Conservation (phyloP, 2,329 filamentous ascomycete species). For the Phaeosphaeria sp. region DNA sequence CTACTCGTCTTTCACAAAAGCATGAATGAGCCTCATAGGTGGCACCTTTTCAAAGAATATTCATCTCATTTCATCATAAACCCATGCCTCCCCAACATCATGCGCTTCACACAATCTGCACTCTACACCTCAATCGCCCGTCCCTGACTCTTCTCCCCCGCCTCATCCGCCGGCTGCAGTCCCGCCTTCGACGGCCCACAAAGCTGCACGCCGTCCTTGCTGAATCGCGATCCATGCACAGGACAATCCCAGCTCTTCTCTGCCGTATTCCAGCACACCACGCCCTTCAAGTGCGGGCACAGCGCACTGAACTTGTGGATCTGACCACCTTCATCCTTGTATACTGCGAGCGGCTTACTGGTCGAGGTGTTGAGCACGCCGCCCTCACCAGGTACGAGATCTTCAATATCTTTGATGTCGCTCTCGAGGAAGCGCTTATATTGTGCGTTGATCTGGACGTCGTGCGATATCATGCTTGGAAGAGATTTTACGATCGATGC, state of each 20-base stretch:
- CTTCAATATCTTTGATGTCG: slow-evolving; percentile 64
- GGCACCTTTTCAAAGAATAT: too few species aligned
- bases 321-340: slow-evolving; percentile 62
- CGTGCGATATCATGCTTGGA: slow-evolving; percentile 57
- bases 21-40: too few species aligned
- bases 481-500: slow-evolving; percentile 54
- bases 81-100: neutral
- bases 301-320: slow-evolving; percentile 60
- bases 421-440: slow-evolving; percentile 62
- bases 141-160: slow-evolving; percentile 30
- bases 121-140: slow-evolving; percentile 11
- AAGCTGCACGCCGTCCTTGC: slow-evolving; percentile 51
- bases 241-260: slow-evolving; percentile 57
- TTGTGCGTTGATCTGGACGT: slow-evolving; percentile 62
- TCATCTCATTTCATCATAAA: neutral
- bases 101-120: neutral
- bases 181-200: slow-evolving; percentile 50
- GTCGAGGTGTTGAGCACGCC: slow-evolving; percentile 60
- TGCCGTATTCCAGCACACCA: slow-evolving; percentile 62
- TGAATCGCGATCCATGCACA: slow-evolving; percentile 53
- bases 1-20: too few species aligned
- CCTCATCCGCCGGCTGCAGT: slow-evolving; percentile 41
- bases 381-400: slow-evolving; percentile 57
- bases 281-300: slow-evolving; percentile 63
- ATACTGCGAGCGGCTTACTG: slow-evolving; percentile 60